Conservation (phyloP, 2,329 filamentous ascomycete genomes). For the Alternaria sp. region DNA sequence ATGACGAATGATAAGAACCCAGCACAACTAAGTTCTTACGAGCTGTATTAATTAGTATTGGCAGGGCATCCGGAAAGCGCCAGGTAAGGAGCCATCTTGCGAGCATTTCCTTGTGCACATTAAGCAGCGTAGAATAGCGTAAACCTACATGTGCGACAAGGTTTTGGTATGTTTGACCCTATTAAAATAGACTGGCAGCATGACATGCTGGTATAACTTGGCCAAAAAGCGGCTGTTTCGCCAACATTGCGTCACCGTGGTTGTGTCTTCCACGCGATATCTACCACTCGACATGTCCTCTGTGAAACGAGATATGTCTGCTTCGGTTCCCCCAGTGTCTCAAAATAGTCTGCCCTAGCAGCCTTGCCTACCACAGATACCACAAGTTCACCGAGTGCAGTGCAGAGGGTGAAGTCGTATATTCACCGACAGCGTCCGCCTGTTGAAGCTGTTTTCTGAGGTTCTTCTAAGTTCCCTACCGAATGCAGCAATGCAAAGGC, state of each 20-base stretch:
- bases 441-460: background rate
- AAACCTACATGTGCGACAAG: background rate
- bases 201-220: background rate
- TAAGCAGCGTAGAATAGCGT: background rate
- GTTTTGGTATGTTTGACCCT: conserved; percentile 1
- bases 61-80: background rate
- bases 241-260: conserved; percentile 1
- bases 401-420: background rate
- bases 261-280: background rate
- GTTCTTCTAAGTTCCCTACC: background rate
- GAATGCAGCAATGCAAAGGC: background rate
- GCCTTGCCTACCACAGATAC: background rate
- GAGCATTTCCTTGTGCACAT: background rate
- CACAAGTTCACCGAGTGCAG: background rate
- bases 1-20: background rate
- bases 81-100: background rate
- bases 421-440: background rate
- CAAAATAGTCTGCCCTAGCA: background rate
- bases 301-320: background rate
- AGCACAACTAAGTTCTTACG: background rate
- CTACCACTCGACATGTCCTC: background rate
- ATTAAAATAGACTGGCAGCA: background rate
- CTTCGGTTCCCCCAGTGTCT: background rate
- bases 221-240: conserved; percentile 1
- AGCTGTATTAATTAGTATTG: background rate